Conservation (phyloP, 1,284 basidiomycete species). For the Boletus smithii region DNA sequence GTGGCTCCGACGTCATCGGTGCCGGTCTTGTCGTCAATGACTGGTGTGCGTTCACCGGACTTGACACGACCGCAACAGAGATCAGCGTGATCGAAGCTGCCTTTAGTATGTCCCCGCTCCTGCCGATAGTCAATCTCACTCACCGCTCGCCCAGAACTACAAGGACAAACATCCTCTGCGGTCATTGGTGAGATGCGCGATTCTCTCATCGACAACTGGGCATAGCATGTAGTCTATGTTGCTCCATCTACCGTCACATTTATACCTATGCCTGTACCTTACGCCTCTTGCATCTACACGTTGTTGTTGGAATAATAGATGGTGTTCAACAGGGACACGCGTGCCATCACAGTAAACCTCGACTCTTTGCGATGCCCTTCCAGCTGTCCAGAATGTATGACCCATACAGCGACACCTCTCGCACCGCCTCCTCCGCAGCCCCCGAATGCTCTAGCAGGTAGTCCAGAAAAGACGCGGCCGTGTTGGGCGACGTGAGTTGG, state of each 20-base stretch:
- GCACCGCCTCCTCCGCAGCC: constrained; percentile 41
- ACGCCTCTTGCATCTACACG: constrained; percentile 13
- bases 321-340: too few relatives aligned
- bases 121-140: background rate
- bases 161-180: constrained; percentile 82
- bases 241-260: background rate
- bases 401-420: constrained; percentile 51
- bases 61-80: constrained; percentile 97
- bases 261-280: constrained; percentile 11
- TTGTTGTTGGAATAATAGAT: constrained; percentile 15
- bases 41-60: constrained; percentile 96
- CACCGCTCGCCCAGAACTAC: constrained; percentile 58
- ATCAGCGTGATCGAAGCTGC: constrained; percentile 97
- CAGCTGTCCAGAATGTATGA: constrained; percentile 65
- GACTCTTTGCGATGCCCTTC: constrained; percentile 63
- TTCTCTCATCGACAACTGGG: constrained; percentile 91
- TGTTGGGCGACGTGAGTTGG: constrained; percentile 66
- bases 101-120: constrained; percentile 71
- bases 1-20: constrained; percentile 96
- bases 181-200: constrained; percentile 95
- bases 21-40: constrained; percentile 98
- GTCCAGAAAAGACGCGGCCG: constrained; percentile 62
- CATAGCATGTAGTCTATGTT: constrained; percentile 42
- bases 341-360: constrained; percentile 49
- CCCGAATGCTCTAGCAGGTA: constrained; percentile 50